Conservation (phyloP, 768 basidiomycete genomes). For the Botryobasidium botryosum region DNA sequence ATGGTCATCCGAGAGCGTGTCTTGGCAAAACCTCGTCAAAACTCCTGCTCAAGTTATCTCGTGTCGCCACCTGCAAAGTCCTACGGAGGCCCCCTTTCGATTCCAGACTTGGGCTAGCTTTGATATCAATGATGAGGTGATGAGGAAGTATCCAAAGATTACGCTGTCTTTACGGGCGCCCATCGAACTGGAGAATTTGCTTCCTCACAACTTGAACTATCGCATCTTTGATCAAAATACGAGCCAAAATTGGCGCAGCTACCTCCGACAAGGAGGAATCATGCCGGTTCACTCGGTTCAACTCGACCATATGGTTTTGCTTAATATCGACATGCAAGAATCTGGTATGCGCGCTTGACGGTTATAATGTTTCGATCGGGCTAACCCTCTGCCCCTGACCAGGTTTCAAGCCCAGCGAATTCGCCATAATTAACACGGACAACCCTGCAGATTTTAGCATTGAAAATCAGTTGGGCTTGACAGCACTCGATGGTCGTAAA, state of each 20-base stretch:
- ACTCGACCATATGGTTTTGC: slow-evolving; percentile 68
- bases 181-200: slow-evolving; percentile 84
- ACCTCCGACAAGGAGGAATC: slow-evolving; percentile 77
- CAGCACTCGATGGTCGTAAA: slow-evolving; percentile 58
- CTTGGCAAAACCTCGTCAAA: slow-evolving; percentile 77
- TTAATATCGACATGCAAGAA: slow-evolving; percentile 80
- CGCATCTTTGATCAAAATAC: slow-evolving; percentile 94
- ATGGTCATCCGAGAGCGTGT: slow-evolving; percentile 65
- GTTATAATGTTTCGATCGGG: neutral
- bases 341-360: slow-evolving; percentile 41
- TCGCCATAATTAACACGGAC: slow-evolving; percentile 93
- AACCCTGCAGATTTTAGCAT: slow-evolving; percentile 75
- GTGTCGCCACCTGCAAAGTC: slow-evolving; percentile 59
- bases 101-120: slow-evolving; percentile 85
- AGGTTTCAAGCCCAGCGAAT: slow-evolving; percentile 91
- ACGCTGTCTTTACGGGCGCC: slow-evolving; percentile 79
- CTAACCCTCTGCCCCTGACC: neutral
- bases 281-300: slow-evolving; percentile 97
- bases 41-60: slow-evolving; percentile 52
- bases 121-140: slow-evolving; percentile 37
- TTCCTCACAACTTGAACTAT: slow-evolving; percentile 89
- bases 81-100: slow-evolving; percentile 75
- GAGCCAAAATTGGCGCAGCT: slow-evolving; percentile 87
- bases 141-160: slow-evolving; percentile 73
- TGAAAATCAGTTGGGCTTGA: slow-evolving; percentile 53